Evolutionary conservation across 2,329 filamentous ascomycete species (phyloP).

Genomic region (Ceratocystis alfenasii): DNA sequence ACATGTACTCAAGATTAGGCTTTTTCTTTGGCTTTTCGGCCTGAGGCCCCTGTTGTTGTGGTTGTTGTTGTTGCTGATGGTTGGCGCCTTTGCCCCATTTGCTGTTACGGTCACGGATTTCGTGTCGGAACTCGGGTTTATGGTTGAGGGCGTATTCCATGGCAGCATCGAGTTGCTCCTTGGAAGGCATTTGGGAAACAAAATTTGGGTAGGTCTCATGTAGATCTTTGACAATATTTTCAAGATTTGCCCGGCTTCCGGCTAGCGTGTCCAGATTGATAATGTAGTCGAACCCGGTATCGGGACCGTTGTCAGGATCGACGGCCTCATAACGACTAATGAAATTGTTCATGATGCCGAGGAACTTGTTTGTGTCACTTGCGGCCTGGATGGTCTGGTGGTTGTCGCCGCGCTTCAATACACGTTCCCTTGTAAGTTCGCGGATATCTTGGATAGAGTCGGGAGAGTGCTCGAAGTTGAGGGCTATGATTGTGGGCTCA

Average conservation of each 20-base stretch:
- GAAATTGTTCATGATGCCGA: slow-evolving; percentile 92
- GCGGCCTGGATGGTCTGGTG: slow-evolving; percentile 94
- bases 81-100: slow-evolving; percentile 29
- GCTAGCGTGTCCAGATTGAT: slow-evolving; percentile 71
- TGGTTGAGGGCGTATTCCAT: slow-evolving; percentile 67
- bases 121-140: slow-evolving; percentile 61
- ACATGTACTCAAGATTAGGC: slow-evolving; percentile 46
- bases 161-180: slow-evolving; percentile 65
- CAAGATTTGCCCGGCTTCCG: slow-evolving; percentile 75
- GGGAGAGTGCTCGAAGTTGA: slow-evolving; percentile 80
- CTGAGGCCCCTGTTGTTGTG: slow-evolving; percentile 24
- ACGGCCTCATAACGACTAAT: slow-evolving; percentile 72
- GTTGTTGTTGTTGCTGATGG: slow-evolving; percentile 27
- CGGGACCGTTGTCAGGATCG: slow-evolving; percentile 54
- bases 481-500: slow-evolving; percentile 61
- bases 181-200: slow-evolving; percentile 56
- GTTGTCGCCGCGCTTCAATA: slow-evolving; percentile 80
- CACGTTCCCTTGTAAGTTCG: slow-evolving; percentile 61
- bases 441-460: slow-evolving; percentile 62
- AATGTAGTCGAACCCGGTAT: slow-evolving; percentile 68
- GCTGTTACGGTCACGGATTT: slow-evolving; percentile 48
- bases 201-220: slow-evolving; percentile 68
- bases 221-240: slow-evolving; percentile 60
- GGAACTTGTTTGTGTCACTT: slow-evolving; percentile 58
- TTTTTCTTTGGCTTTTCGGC: slow-evolving; percentile 33